phyloP scores from a whole-genome alignment of 345 rosid species.

The Mangifera indica region DNA sequence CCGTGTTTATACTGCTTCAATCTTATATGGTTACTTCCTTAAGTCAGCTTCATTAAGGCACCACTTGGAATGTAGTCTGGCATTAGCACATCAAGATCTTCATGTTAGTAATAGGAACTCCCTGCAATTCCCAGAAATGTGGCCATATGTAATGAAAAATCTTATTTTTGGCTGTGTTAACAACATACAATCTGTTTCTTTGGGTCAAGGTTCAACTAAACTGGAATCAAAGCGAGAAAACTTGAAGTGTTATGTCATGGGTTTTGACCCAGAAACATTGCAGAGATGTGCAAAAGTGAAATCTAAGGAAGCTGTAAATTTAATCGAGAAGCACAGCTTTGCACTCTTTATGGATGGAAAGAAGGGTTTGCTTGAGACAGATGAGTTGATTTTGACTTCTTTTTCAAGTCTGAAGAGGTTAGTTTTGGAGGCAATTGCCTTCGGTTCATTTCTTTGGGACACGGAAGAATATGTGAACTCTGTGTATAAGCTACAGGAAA shows the following conservation, averaged over 20 bases:
- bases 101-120: conserved; percentile 26
- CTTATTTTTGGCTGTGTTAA: conserved; percentile 42
- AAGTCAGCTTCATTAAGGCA: conserved; percentile 80
- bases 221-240: conserved; percentile 31
- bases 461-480: conserved; percentile 63
- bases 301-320: conserved; percentile 61
- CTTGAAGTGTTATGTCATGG: conserved; percentile 61
- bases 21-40: conserved; percentile 80
- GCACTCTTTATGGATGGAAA: conserved; percentile 69
- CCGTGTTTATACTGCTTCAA: conserved; percentile 59
- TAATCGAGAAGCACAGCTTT: conserved; percentile 70
- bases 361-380: conserved; percentile 26
- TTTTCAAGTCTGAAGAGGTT: conserved; percentile 84
- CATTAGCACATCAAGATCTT: conserved; percentile 25
- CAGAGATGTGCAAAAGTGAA: conserved; percentile 65
- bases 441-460: conserved; percentile 96
- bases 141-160: conserved; percentile 32
- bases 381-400: conserved; percentile 62
- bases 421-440: conserved; percentile 88
- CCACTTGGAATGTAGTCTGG: conserved; percentile 56
- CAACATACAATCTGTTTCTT: conserved; percentile 16
- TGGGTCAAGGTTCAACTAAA: conserved; percentile 23
- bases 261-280: conserved; percentile 66
- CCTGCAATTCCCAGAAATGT: conserved; percentile 36
- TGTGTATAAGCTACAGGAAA: conserved; percentile 64